Conservation (phyloP, 805 yeast genomes). For the Lipomyces oligophaga region DNA sequence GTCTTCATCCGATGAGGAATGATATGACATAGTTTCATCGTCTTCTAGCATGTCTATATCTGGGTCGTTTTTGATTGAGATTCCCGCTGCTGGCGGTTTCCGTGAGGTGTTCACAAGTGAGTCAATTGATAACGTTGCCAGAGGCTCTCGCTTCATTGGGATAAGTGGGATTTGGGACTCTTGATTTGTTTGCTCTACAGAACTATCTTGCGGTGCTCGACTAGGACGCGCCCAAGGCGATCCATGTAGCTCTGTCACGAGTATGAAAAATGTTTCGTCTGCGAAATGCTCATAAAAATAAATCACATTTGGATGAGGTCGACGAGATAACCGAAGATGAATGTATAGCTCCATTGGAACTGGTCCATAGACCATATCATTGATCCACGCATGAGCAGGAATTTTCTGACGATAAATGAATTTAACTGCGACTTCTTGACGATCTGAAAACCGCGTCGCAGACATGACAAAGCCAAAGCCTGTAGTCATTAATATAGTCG, state of each 20-base stretch:
- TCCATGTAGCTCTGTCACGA: conserved; percentile 27
- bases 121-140: conserved; percentile 3
- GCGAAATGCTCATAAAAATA: conserved; percentile 16
- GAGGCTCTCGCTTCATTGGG: conserved; percentile 6
- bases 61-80: background rate
- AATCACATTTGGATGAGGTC: conserved; percentile 23
- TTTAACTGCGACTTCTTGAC: conserved; percentile 23
- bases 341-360: conserved; percentile 24
- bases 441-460: conserved; percentile 12
- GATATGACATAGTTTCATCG: conserved; percentile 8
- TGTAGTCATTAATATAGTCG: conserved; percentile 1
- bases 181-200: background rate
- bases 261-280: conserved; percentile 20
- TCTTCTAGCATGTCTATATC: conserved; percentile 8
- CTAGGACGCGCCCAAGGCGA: conserved; percentile 24
- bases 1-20: conserved; percentile 19
- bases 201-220: background rate
- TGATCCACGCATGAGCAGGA: conserved; percentile 19
- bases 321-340: conserved; percentile 12
- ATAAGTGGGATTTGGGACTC: too few relatives aligned
- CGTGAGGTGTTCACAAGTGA: background rate
- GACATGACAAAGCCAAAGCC: conserved; percentile 30
- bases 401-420: conserved; percentile 24
- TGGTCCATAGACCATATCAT: conserved; percentile 16
- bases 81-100: background rate